Evolutionary conservation across 441 rosid species (phyloP), one percentile per base, ranked within the genome.

Genomic region (Corymbia citriodora): DNA sequence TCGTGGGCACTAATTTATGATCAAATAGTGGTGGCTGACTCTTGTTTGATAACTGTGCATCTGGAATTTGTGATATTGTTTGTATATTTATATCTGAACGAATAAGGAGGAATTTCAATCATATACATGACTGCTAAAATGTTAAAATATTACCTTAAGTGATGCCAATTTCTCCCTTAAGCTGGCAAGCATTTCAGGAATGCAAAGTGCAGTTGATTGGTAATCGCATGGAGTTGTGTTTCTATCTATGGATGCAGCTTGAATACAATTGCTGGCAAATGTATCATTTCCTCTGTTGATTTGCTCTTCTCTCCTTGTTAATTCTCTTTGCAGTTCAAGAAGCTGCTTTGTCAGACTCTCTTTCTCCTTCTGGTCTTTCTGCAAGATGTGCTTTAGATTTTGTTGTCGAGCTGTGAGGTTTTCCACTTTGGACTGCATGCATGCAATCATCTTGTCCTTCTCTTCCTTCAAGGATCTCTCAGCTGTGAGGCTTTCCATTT

Each of bases 311-410:
- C 55, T 94, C 90, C 92, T 94, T 90, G 91, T 91, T 13, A 96
- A 91, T 87, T 95, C 96, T n/a, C 92, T 93, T 91, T 92, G 95
- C 89, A 96, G 91, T 63, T 92, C 92, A 88, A 92, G 90, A 63
- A 96, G 90, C 91, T 94, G 95, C 92, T 95, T 93, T 89, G 91
- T 94, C 92, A 95, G 93, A 55, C 88, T 93, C 90, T 95, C 95
- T 87, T 95, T 97, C 96, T 97, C 97, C 89, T 88, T 83, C 91
- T 96, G 93, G 93, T 95, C 97, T 92, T 90, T 93, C 88, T 93
- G 92, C 92, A 95, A 91, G 87, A 93, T 93, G 83, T 92, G 89
- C 90, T 94, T 94, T 90, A 96, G 92, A 88, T 94, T 93, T 54
- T 87, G 92, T 88, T 94, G 93, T 89, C 94, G 96, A 87, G 90